These are phyloP conservation scores for Tolypocladium paradoxum DNA, from an alignment of 2,329 filamentous ascomycete species.

Conservation along the genomic window DNA sequence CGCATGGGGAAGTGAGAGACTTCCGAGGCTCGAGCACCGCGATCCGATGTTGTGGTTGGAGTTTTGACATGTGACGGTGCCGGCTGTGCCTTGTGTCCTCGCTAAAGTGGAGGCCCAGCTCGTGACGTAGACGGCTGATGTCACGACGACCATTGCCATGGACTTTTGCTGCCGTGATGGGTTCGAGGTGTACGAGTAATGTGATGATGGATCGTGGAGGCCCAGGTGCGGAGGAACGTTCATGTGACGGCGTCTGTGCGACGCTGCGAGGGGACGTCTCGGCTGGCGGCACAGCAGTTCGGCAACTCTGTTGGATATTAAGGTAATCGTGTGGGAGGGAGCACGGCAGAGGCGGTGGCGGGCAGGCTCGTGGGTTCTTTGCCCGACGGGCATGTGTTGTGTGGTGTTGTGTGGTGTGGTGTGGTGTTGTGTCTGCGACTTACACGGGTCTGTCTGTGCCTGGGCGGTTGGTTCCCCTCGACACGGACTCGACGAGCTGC, in stretches of 20 bases:
- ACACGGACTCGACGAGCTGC: no score
- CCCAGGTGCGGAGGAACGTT: not conserved
- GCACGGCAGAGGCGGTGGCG: not conserved
- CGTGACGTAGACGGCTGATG: not conserved
- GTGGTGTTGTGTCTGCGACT: not conserved
- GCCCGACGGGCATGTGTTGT: no score
- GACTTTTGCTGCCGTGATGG: no score
- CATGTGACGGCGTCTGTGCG: not conserved
- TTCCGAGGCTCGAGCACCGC: no score
- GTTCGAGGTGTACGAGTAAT: not conserved
- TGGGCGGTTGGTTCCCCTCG: no score
- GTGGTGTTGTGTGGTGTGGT: no score
- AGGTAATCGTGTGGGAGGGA: not conserved
- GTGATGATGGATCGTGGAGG: not conserved
- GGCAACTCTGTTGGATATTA: not conserved
- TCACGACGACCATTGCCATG: no score
- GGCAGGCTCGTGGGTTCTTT: not conserved
- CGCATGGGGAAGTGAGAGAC: not conserved
- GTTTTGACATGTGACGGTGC: no score
- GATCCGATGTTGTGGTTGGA: not conserved
- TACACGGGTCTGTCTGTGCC: no score
- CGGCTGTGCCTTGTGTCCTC: no score
- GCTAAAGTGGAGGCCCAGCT: not conserved
- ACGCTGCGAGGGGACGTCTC: not conserved
- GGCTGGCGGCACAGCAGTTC: not conserved